Conservation (phyloP, 1,139 yeast species). For the Suhomyces panamericanus region DNA sequence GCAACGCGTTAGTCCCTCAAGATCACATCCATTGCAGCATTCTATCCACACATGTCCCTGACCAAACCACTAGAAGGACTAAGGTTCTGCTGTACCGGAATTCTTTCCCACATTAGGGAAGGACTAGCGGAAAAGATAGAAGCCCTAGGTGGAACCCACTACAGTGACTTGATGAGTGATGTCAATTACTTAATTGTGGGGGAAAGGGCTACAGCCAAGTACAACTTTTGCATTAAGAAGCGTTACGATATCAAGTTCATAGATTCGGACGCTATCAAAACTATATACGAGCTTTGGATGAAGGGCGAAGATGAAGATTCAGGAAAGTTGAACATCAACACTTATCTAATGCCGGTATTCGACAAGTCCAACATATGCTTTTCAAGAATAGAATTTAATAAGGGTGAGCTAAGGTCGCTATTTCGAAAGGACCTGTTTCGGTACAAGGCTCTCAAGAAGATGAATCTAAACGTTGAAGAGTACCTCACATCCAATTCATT, state of each 20-base stretch:
- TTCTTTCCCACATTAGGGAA: constrained; percentile 29
- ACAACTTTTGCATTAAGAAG: constrained; percentile 57
- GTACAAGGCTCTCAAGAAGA: constrained; percentile 10
- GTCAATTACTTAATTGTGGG: constrained; percentile 72
- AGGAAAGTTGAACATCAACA: constrained; percentile 19
- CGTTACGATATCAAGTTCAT: constrained; percentile 63
- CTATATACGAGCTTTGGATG: constrained; percentile 54
- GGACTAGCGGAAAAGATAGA: constrained; percentile 43
- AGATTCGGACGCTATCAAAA: constrained; percentile 44
- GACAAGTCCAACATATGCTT: constrained; percentile 50
- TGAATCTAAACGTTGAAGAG: constrained; percentile 17
- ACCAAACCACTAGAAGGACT: constrained; percentile 34
- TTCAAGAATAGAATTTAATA: constrained; percentile 46
- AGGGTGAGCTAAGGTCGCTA: constrained; percentile 11
- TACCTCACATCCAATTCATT: constrained; percentile 28
- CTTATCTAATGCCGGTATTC: constrained; percentile 45
- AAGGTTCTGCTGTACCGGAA: constrained; percentile 47
- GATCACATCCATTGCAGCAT: not conserved
- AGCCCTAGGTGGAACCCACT: constrained; percentile 64
- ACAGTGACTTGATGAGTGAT: constrained; percentile 64
- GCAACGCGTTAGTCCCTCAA: not conserved
- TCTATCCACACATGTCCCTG: constrained; percentile 3
- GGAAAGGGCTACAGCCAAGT: constrained; percentile 64
- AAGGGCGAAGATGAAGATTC: constrained; percentile 43
- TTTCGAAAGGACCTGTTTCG: constrained; percentile 16